These are phyloP conservation scores for Hanseniaspora guilliermondii DNA, from an alignment of 805 yeast species.

Conservation along the genomic window DNA sequence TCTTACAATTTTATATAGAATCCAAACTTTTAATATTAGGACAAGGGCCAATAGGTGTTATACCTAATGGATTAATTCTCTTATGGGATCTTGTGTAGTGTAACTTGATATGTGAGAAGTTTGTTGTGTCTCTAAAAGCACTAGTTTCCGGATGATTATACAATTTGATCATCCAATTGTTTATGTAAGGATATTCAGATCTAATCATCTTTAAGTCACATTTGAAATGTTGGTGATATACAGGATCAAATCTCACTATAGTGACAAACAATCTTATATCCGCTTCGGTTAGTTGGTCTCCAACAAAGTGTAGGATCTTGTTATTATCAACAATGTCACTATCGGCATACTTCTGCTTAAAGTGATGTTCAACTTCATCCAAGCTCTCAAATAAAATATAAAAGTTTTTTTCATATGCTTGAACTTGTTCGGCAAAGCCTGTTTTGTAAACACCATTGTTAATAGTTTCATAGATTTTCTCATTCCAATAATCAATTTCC, in stretches of 20 bases:
- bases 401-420: conserved; percentile 63
- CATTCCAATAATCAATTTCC: conserved; percentile 64
- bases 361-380: conserved; percentile 55
- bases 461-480: conserved; percentile 71
- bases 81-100: conserved; percentile 84
- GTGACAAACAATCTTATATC: conserved; percentile 82
- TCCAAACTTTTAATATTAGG: conserved; percentile 50
- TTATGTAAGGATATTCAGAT: conserved; percentile 60
- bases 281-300: conserved; percentile 69
- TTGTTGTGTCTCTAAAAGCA: conserved; percentile 65
- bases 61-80: conserved; percentile 65
- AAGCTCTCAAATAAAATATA: conserved; percentile 49
- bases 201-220: conserved; percentile 77
- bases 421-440: conserved; percentile 79
- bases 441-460: conserved; percentile 90
- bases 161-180: conserved; percentile 68
- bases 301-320: conserved; percentile 37
- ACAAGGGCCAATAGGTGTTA: conserved; percentile 81
- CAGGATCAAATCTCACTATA: conserved; percentile 80
- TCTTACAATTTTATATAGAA: neutral
- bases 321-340: conserved; percentile 20
- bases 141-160: conserved; percentile 54
- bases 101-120: conserved; percentile 78
- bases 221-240: conserved; percentile 90
- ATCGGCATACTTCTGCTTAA: conserved; percentile 33